Evolutionary conservation across 371 early-diverging fungal species (phyloP), one percentile per base, ranked within the genome.

Genomic region (Phascolomyces articulosus): DNA sequence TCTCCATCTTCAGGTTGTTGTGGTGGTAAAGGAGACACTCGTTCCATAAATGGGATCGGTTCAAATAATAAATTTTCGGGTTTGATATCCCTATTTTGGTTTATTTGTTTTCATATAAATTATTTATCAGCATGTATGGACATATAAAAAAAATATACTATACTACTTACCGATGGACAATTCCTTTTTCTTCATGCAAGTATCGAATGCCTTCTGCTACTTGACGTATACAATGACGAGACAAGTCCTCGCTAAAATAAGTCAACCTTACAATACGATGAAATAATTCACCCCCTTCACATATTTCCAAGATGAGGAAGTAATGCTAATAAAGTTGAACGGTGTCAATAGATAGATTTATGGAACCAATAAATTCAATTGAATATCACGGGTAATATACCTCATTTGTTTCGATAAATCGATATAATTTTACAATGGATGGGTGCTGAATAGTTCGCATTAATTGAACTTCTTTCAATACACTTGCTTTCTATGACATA

Each of bases 11-110:
- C 58, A 26, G 74, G 73, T 54, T 77, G 68, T 54, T 63, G 64
- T 55, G 76, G 75, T 51, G 79, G 69, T 55, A 73, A 65, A 7
- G 84, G 84, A 27, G 74, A 70, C 1, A 73, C 77, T 11, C 85
- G 82, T 34, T 89, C 82, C 56, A 85, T 80, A 31, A 86, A 79
- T 0, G 87, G 87, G 29, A 91, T 91, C 18, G 91, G 86, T 62
- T 88, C 89, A 74, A 90, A 93, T 21, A 97, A 76, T 62, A 95
- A 85, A 76, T 99, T 99, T 72, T 99, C 99, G 27, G 95, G 94
- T 78, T 99, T 99, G 66, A 99, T 92, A 70, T 99, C 98, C 63
- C 88, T 78, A 58, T 10, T 13, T 15, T 44, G 6, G 44, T 44
- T 0, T 44, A 4, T 0, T 44, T n/a, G 44, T 31, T 31, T 6